Evolutionary conservation across 768 basidiomycete species (phyloP).

Genomic region (Russula earlei): DNA sequence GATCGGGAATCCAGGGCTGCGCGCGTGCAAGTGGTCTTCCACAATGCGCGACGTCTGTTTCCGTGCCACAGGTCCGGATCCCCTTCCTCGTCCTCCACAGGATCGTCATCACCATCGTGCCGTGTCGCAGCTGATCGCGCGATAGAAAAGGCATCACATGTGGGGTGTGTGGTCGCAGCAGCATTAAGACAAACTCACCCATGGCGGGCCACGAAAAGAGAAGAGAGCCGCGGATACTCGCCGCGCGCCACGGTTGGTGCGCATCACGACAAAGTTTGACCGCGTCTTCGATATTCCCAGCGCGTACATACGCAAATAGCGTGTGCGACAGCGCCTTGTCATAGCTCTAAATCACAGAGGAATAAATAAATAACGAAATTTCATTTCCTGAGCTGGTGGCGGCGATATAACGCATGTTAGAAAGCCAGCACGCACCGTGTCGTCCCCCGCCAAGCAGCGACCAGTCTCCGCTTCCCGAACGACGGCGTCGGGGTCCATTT

Average conservation of each 20-base stretch:
- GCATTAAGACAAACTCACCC: conserved; percentile 33
- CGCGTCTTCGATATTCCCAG: conserved; percentile 79
- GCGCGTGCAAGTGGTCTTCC: conserved; percentile 80
- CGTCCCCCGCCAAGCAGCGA: conserved; percentile 57
- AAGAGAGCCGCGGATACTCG: conserved; percentile 74
- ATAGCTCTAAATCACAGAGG: conserved; percentile 43
- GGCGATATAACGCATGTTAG: too few relatives aligned
- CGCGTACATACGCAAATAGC: conserved; percentile 72
- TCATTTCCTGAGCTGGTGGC: too few relatives aligned
- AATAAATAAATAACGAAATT: too few relatives aligned
- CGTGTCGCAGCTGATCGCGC: conserved; percentile 33
- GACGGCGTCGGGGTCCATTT: conserved; percentile 60
- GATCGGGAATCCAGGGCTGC: conserved; percentile 64
- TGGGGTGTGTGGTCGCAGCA: neutral
- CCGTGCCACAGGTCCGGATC: conserved; percentile 52
- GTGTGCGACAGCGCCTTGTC: conserved; percentile 72
- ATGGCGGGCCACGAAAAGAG: conserved; percentile 70
- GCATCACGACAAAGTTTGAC: conserved; percentile 72
- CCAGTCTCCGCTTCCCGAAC: conserved; percentile 7
- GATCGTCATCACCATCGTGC: conserved; percentile 38
- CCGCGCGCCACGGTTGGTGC: conserved; percentile 88
- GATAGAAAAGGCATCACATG: neutral
- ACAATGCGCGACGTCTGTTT: conserved; percentile 66
- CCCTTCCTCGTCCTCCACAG: conserved; percentile 37
- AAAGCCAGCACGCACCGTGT: conserved; percentile 55